Conservation (phyloP, 129 eudicot genomes). For the Escallonia herrerae region DNA sequence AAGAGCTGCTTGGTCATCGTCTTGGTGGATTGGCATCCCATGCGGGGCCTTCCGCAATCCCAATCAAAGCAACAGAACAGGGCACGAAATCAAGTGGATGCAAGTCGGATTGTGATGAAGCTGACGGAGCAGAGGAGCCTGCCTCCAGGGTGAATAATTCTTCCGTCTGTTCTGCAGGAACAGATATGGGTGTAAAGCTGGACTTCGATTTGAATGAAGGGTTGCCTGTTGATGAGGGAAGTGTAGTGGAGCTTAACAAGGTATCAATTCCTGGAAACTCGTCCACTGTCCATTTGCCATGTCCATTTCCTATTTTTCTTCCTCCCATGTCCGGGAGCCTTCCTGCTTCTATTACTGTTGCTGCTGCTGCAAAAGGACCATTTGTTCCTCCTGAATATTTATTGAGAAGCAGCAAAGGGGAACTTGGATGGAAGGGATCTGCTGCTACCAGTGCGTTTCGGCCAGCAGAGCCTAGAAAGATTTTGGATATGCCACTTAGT, state of each 20-base stretch:
- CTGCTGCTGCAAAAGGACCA: constrained; percentile 89
- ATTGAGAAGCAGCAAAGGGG: constrained; percentile 54
- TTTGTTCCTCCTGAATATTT: constrained; percentile 77
- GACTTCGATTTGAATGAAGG: constrained; percentile 92
- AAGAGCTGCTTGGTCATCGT: constrained; percentile 3
- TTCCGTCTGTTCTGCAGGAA: constrained; percentile 22
- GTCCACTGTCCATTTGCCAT: constrained; percentile 19
- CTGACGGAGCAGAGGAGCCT: constrained; percentile 16
- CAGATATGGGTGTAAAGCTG: constrained; percentile 36
- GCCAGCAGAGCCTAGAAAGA: constrained; percentile 88
- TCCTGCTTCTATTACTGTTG: constrained; percentile 65
- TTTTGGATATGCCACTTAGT: constrained; percentile 10
- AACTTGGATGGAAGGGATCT: constrained; percentile 93
- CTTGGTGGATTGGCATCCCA: neutral
- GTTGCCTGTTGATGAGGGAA: constrained; percentile 62
- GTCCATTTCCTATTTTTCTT: constrained; percentile 18
- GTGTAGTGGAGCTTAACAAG: constrained; percentile 38
- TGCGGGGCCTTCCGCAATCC: constrained; percentile 4
- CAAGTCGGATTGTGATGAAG: neutral
- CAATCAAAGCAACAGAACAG: constrained; percentile 17
- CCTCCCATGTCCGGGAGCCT: constrained; percentile 23
- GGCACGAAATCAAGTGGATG: constrained; percentile 16
- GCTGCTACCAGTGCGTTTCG: constrained; percentile 99
- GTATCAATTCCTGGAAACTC: constrained; percentile 2
- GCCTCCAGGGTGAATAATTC: constrained; percentile 7